Evolutionary conservation across 441 rosid genomes (phyloP).

Genomic region (Adansonia rubrostipa): DNA sequence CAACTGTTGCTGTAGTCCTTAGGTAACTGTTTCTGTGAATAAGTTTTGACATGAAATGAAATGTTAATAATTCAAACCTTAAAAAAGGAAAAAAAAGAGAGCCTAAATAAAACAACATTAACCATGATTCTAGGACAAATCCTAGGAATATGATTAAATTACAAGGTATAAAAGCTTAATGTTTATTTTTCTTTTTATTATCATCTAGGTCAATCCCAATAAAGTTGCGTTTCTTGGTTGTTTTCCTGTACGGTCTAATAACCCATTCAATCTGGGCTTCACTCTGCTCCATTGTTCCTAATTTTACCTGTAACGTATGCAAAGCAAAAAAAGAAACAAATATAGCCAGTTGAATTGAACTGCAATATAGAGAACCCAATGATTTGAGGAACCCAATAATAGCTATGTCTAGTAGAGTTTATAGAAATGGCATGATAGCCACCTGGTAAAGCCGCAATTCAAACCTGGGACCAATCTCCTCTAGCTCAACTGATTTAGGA

Average conservation of each 20-base stretch:
- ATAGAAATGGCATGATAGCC: too few relatives aligned
- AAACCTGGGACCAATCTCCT: slow-evolving; percentile 88
- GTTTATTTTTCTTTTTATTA: slow-evolving; percentile 23
- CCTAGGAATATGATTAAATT: neutral
- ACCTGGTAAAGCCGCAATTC: slow-evolving; percentile 21
- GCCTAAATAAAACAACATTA: neutral
- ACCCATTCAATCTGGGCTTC: slow-evolving; percentile 92
- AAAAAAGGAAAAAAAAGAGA: neutral
- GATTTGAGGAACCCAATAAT: too few relatives aligned
- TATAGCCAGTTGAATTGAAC: neutral
- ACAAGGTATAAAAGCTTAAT: neutral
- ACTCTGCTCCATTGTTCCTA: slow-evolving; percentile 82
- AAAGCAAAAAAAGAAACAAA: neutral
- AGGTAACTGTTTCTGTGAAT: neutral
- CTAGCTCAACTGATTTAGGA: slow-evolving; percentile 80
- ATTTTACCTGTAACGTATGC: slow-evolving; percentile 56
- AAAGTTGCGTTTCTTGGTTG: slow-evolving; percentile 65
- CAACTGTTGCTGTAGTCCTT: neutral
- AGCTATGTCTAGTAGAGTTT: too few relatives aligned
- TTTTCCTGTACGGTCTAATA: slow-evolving; percentile 88
- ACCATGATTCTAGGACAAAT: neutral
- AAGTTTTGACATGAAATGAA: neutral
- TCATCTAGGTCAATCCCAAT: slow-evolving; percentile 48
- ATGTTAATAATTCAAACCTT: neutral
- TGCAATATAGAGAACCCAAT: neutral